These are phyloP conservation scores for Penicillium sp. DNA, from an alignment of 2,329 filamentous ascomycete genomes.

Conservation along the genomic window DNA sequence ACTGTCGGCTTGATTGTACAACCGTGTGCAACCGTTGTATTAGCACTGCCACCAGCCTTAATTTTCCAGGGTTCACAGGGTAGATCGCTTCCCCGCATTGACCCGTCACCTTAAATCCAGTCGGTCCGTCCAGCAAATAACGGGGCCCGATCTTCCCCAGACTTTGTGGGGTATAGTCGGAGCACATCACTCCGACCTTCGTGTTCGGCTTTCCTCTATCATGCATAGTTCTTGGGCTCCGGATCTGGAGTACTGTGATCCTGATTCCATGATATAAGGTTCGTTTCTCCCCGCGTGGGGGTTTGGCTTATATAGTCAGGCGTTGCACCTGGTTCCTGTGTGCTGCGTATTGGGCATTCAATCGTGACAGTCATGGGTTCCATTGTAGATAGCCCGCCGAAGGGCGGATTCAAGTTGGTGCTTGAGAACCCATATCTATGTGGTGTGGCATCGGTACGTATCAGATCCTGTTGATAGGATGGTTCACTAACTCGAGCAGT, in stretches of 20 bases:
- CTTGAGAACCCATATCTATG: slow-evolving; percentile 45
- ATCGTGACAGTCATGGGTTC: slow-evolving; percentile 17
- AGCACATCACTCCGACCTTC: slow-evolving; percentile 13
- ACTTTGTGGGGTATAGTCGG: slow-evolving; percentile 10
- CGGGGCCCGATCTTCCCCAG: slow-evolving; percentile 1
- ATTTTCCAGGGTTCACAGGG: neutral
- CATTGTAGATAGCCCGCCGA: slow-evolving; percentile 8
- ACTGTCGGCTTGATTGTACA: neutral
- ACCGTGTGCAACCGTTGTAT: neutral
- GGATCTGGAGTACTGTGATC: slow-evolving; percentile 12
- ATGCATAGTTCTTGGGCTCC: neutral
- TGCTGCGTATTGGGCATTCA: neutral
- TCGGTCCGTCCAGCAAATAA: slow-evolving; percentile 7
- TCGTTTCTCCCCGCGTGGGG: neutral
- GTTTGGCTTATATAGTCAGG: slow-evolving; percentile 4
- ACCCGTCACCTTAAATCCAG: slow-evolving; percentile 2
- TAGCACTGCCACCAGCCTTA: neutral
- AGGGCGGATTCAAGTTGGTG: slow-evolving; percentile 27
- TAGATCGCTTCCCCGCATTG: slow-evolving; percentile 8
- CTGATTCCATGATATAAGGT: neutral
- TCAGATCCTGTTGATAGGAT: neutral
- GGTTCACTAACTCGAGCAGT: slow-evolving; percentile 21
- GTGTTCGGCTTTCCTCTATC: neutral
- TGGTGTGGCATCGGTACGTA: slow-evolving; percentile 42
- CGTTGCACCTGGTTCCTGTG: neutral